phyloP scores from a whole-genome alignment of 83 land plant genomes.

The Thuja plicata region DNA sequence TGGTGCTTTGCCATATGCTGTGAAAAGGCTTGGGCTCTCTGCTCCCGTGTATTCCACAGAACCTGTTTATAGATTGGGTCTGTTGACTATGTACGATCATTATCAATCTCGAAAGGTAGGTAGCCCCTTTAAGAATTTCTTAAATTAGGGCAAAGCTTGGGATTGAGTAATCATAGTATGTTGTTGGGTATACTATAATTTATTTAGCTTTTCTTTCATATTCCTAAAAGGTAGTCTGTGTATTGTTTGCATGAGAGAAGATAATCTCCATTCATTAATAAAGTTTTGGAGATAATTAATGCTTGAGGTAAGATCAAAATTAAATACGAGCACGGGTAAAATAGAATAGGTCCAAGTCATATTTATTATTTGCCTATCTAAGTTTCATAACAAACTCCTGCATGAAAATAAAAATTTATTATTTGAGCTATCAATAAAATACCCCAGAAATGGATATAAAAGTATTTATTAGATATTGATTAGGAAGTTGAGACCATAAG shows the following conservation, averaged over 20 bases:
- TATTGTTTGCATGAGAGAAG: background rate
- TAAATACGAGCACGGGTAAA: background rate
- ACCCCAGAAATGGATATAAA: background rate
- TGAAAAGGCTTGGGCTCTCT: slow-evolving; percentile 78
- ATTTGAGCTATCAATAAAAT: background rate
- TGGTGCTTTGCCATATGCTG: slow-evolving; percentile 92
- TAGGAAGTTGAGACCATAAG: background rate
- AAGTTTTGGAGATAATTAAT: background rate
- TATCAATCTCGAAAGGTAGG: slow-evolving; percentile 74
- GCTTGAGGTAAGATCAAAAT: background rate
- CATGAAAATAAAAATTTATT: background rate
- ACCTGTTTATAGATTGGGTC: slow-evolving; percentile 85
- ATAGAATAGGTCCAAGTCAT: background rate
- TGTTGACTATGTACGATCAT: slow-evolving; percentile 95
- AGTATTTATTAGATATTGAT: background rate
- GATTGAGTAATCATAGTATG: background rate
- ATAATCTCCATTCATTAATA: background rate
- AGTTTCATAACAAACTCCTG: background rate
- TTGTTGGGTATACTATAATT: background rate
- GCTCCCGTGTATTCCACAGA: slow-evolving; percentile 89
- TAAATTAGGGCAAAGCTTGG: background rate
- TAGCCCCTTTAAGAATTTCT: background rate
- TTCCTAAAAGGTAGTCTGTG: background rate
- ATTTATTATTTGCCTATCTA: background rate
- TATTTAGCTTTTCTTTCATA: background rate